phyloP scores from a whole-genome alignment of 352 stramenopile species.

The Globisporangium takayamanum region DNA sequence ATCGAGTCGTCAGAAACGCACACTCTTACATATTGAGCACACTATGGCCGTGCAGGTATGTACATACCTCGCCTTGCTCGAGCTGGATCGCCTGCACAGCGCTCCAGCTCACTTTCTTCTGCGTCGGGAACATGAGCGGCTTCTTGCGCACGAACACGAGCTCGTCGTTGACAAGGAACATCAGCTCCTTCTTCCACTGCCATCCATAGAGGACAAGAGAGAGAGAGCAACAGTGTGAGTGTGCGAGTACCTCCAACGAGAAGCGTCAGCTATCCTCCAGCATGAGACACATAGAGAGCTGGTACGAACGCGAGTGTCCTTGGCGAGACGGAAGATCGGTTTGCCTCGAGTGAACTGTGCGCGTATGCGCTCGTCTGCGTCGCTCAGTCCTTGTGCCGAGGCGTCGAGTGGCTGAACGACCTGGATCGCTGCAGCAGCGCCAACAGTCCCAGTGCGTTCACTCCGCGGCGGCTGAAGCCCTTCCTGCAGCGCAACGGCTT shows the following conservation, averaged over 20 bases:
- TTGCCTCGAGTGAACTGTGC: constrained; percentile 11
- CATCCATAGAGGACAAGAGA: too few relatives aligned
- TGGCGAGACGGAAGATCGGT: constrained; percentile 13
- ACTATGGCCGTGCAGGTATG: too few relatives aligned
- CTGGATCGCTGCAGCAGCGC: not conserved
- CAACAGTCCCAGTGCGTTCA: not conserved
- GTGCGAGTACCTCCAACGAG: not conserved
- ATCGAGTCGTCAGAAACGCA: too few relatives aligned
- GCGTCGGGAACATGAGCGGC: constrained; percentile 23
- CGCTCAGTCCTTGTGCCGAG: not conserved
- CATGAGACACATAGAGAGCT: not conserved
- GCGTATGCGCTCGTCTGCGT: constrained; percentile 5
- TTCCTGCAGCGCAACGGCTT: not conserved
- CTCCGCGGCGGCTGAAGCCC: constrained; percentile 1
- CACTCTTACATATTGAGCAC: not conserved
- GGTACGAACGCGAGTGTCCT: constrained; percentile 13
- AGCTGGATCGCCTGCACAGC: constrained; percentile 30
- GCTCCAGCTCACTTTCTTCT: constrained; percentile 23
- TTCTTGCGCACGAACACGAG: constrained; percentile 32
- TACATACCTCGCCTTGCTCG: constrained; percentile 16
- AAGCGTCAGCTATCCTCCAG: not conserved
- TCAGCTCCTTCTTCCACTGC: constrained; percentile 33
- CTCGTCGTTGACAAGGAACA: constrained; percentile 21
- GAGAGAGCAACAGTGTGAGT: not conserved
- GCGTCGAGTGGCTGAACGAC: not conserved